phyloP scores from a whole-genome alignment of 2,329 filamentous ascomycete genomes.

The Neoscytalidium dimidiatum region DNA sequence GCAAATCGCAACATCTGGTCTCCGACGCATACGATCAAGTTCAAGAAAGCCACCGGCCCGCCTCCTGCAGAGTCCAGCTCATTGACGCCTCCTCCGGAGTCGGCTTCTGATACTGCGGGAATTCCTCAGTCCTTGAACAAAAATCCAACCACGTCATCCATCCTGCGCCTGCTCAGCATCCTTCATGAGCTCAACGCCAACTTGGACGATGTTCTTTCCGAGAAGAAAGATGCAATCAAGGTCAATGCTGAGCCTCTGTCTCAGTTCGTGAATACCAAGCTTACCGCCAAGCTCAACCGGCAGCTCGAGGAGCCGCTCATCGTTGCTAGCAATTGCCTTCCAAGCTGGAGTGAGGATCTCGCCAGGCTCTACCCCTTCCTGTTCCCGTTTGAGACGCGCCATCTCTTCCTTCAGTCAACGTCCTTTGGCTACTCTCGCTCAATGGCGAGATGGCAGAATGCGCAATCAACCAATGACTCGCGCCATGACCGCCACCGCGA shows the following conservation, averaged over 20 bases:
- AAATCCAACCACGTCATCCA: constrained; percentile 81
- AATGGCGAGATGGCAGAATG: constrained; percentile 96
- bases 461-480: constrained; percentile 77
- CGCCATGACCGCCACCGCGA: constrained; percentile 81
- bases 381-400: constrained; percentile 96
- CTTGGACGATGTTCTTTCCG: constrained; percentile 83
- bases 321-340: constrained; percentile 93
- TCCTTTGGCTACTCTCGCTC: constrained; percentile 97
- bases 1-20: constrained; percentile 83
- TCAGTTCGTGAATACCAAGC: constrained; percentile 97
- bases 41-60: constrained; percentile 81
- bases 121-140: constrained; percentile 81
- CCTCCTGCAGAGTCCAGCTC: constrained; percentile 72
- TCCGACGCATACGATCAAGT: constrained; percentile 86
- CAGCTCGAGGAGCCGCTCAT: constrained; percentile 96
- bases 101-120: constrained; percentile 56
- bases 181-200: constrained; percentile 92
- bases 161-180: constrained; percentile 83
- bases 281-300: constrained; percentile 95
- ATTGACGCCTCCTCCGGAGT: constrained; percentile 56
- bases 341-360: constrained; percentile 93
- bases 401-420: constrained; percentile 95
- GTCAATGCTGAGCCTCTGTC: constrained; percentile 80
- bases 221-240: constrained; percentile 70
- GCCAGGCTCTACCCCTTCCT: constrained; percentile 93